A percentile compares a stretch with the other conserved stretches of the same genome.
These are phyloP conservation scores for Fusarium algeriense DNA, from an alignment of 2,329 filamentous ascomycete genomes.

Conservation along the genomic window DNA sequence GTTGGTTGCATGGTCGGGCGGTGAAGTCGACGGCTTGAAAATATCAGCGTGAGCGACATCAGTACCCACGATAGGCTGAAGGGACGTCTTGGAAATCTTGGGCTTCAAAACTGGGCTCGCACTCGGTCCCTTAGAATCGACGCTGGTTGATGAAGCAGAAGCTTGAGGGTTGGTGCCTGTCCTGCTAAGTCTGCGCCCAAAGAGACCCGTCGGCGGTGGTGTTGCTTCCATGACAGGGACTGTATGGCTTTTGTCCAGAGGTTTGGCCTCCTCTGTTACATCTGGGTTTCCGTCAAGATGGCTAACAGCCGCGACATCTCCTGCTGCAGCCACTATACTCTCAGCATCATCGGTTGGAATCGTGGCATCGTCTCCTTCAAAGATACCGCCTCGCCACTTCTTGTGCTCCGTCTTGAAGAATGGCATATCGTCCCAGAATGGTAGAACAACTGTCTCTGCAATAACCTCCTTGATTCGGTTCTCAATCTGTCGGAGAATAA, in stretches of 20 bases:
- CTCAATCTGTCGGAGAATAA: slow-evolving; percentile 93
- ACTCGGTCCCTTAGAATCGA: slow-evolving; percentile 60
- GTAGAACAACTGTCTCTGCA: slow-evolving; percentile 88
- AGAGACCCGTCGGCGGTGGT: slow-evolving; percentile 57
- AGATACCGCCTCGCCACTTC: slow-evolving; percentile 87
- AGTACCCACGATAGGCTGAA: slow-evolving; percentile 74
- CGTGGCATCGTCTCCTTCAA: slow-evolving; percentile 66
- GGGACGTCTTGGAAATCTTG: slow-evolving; percentile 59
- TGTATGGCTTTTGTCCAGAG: slow-evolving; percentile 69
- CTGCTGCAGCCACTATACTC: slow-evolving; percentile 52
- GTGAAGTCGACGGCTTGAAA: slow-evolving; percentile 67
- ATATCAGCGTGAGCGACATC: slow-evolving; percentile 76
- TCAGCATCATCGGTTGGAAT: slow-evolving; percentile 42
- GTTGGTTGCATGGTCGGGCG: slow-evolving; percentile 70
- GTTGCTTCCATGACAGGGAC: slow-evolving; percentile 58
- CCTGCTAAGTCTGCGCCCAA: slow-evolving; percentile 63
- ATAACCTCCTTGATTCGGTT: slow-evolving; percentile 94
- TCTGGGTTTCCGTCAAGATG: slow-evolving; percentile 58
- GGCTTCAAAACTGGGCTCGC: slow-evolving; percentile 53
- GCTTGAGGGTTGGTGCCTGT: slow-evolving; percentile 48
- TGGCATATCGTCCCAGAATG: slow-evolving; percentile 96
- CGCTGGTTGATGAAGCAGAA: slow-evolving; percentile 61
- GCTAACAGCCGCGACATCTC: slow-evolving; percentile 62
- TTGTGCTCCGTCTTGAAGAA: slow-evolving; percentile 87
- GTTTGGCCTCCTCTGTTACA: slow-evolving; percentile 55